Conservation (phyloP, 1,139 yeast species). For the Geotrichum australiense region DNA sequence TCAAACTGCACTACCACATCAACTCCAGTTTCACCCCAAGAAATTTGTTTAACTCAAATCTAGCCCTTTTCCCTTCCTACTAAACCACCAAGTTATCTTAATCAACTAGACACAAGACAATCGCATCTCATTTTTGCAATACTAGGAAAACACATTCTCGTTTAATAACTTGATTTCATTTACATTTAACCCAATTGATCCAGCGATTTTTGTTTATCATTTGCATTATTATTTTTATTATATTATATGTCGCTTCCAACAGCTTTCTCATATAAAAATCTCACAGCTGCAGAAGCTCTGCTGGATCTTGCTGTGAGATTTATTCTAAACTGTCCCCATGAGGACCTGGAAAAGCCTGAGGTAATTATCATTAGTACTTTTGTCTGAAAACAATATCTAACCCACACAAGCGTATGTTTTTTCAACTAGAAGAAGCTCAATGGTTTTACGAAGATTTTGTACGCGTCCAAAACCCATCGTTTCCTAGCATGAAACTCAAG, state of each 20-base stretch:
- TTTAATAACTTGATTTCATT: too few relatives aligned
- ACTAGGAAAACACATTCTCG: too few relatives aligned
- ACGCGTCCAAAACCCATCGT: slow-evolving; percentile 61
- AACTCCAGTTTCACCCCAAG: too few relatives aligned
- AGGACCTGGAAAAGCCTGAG: slow-evolving; percentile 79
- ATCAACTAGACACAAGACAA: too few relatives aligned
- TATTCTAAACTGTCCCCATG: slow-evolving; percentile 84
- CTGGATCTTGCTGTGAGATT: slow-evolving; percentile 88
- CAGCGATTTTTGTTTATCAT: too few relatives aligned
- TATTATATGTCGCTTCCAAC: slow-evolving; percentile 28
- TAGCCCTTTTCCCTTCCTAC: too few relatives aligned
- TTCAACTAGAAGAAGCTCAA: slow-evolving; percentile 96
- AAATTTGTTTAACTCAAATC: too few relatives aligned
- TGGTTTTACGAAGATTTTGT: slow-evolving; percentile 94
- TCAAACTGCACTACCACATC: too few relatives aligned
- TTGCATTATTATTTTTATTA: too few relatives aligned
- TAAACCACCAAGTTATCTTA: too few relatives aligned
- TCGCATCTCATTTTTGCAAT: too few relatives aligned
- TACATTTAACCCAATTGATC: too few relatives aligned
- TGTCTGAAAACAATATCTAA: slow-evolving; percentile 3
- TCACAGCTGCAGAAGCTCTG: slow-evolving; percentile 63
- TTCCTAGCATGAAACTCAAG: slow-evolving; percentile 77
- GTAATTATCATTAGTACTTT: slow-evolving; percentile 21
- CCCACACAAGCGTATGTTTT: slow-evolving; percentile 53
- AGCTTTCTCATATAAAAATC: slow-evolving; percentile 24